Evolutionary conservation across 148 eudicot genomes (phyloP), one percentile per base, ranked within the genome.

Genomic region (Linanthus parryae): DNA sequence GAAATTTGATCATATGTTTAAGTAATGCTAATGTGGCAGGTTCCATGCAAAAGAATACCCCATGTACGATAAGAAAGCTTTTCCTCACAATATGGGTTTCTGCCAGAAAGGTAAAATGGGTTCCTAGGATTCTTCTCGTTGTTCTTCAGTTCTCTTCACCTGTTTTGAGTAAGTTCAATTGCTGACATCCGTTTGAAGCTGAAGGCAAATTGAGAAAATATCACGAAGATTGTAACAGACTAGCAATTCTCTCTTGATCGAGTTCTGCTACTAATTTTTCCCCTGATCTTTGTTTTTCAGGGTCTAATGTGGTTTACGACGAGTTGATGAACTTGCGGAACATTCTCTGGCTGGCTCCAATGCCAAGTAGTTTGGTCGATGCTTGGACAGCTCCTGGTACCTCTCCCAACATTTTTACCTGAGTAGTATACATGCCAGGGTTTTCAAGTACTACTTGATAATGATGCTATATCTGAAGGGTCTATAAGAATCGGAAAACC

Each of bases 1-100:
- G n/a, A n/a, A n/a, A n/a, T n/a, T n/a, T n/a, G n/a, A n/a, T n/a
- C n/a, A n/a, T n/a, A n/a, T n/a, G n/a, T n/a, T n/a, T n/a, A n/a
- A n/a, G 3, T 66, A 48, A 18, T 48, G 50, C 30, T 26, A 23
- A 47, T 31, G 18, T 56, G 64, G 44, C 76, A 94, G 99, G 88
- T 94, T 94, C 59, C 99, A 94, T 64, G 96, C 99, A 14, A 94
- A 82, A 68, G 99, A 88, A 63, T 94, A 94, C 65, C 99, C 99
- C 39, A 83, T 76, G 30, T 88, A 73, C 56, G 81, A 94, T 7
- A 77, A 82, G 56, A 49, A 72, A 54, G 48, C 41, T 2, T 94
- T 94, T 55, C 99, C 99, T 1, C 77, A 54, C 66, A 69, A 88
- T 60, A 76, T 71, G 82, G 99, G 99, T 30, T 94, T 82, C 64